Percentiles rank a stretch among this genome's conserved stretches.
Conservation (phyloP, 2,329 filamentous ascomycete genomes). For the Colletotrichum ledebouriae region DNA sequence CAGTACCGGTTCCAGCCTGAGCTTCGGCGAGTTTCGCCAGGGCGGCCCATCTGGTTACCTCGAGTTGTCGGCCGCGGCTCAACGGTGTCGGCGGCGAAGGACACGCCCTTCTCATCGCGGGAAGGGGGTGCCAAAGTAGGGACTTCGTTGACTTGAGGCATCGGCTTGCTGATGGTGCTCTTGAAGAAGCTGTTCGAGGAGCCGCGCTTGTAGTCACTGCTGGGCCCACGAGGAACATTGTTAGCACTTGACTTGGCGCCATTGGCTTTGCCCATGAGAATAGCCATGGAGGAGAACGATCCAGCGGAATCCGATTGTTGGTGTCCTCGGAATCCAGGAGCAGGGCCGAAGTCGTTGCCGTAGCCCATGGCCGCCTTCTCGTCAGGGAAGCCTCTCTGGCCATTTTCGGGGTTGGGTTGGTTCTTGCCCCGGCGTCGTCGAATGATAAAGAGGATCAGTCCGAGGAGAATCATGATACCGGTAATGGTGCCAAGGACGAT, state of each 20-base stretch:
- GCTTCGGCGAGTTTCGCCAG: conserved; percentile 68
- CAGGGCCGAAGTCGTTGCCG: conserved; percentile 50
- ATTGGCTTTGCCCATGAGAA: conserved; percentile 68
- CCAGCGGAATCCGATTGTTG: conserved; percentile 65
- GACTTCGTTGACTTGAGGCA: conserved; percentile 59
- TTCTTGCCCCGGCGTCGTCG: conserved; percentile 69
- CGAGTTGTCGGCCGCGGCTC: conserved; percentile 54
- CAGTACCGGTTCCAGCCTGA: conserved; percentile 85
- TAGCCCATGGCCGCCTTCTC: conserved; percentile 70
- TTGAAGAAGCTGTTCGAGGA: conserved; percentile 71
- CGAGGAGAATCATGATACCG: conserved; percentile 78
- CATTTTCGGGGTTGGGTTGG: conserved; percentile 63
- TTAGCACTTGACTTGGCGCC: conserved; percentile 53
- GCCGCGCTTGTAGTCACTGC: conserved; percentile 67
- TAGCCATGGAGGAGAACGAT: conserved; percentile 74
- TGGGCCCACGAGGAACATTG: conserved; percentile 51
- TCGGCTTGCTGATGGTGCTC: conserved; percentile 72
- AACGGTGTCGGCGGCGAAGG: conserved; percentile 52
- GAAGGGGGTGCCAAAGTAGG: conserved; percentile 46
- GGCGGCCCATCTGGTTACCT: conserved; percentile 47
- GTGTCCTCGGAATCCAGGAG: conserved; percentile 63
- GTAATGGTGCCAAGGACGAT: conserved; percentile 86
- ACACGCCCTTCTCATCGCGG: conserved; percentile 56
- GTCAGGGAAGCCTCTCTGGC: conserved; percentile 59
- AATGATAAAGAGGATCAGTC: conserved; percentile 78